A percentile compares a stretch with the other conserved stretches of the same genome.
Evolutionary conservation across 1,284 basidiomycete genomes (phyloP).

Genomic region (Quambalaria eucalypti): DNA sequence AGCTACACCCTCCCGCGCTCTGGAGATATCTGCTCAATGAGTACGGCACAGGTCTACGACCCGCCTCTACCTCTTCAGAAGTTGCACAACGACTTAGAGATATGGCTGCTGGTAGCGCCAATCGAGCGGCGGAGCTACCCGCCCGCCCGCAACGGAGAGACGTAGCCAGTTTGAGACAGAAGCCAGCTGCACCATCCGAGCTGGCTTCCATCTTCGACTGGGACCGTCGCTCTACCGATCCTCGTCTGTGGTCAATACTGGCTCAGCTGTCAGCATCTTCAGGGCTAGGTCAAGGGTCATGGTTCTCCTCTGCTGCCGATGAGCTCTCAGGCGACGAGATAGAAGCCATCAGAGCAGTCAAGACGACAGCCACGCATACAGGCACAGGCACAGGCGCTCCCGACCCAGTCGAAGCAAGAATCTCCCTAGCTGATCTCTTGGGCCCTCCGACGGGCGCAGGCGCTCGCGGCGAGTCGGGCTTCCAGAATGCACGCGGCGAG

Average conservation of each 20-base stretch:
- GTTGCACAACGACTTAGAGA: not conserved
- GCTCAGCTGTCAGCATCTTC: not conserved
- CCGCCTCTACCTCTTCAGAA: not conserved
- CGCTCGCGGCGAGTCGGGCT: not conserved
- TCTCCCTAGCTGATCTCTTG: not conserved
- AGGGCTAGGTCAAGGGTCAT: not conserved
- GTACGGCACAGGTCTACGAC: not conserved
- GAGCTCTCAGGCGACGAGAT: not conserved
- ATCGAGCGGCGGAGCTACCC: too few species aligned
- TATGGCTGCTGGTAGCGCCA: too few species aligned
- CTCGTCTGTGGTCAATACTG: not conserved
- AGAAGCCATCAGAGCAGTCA: not conserved
- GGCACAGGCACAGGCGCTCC: not conserved
- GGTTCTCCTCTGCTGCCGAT: not conserved
- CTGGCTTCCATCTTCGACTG: not conserved
- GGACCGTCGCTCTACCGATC: not conserved
- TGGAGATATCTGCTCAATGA: not conserved
- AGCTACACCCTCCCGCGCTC: not conserved
- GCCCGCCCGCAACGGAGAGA: not conserved
- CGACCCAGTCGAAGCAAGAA: not conserved
- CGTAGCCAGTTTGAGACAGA: not conserved
- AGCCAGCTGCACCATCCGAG: not conserved
- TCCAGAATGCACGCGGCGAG: not conserved
- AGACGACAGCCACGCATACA: not conserved
- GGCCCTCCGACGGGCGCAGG: not conserved